These are phyloP conservation scores for Aspergillus sclerotioniger DNA, from an alignment of 495 filamentous ascomycete genomes.

Conservation along the genomic window DNA sequence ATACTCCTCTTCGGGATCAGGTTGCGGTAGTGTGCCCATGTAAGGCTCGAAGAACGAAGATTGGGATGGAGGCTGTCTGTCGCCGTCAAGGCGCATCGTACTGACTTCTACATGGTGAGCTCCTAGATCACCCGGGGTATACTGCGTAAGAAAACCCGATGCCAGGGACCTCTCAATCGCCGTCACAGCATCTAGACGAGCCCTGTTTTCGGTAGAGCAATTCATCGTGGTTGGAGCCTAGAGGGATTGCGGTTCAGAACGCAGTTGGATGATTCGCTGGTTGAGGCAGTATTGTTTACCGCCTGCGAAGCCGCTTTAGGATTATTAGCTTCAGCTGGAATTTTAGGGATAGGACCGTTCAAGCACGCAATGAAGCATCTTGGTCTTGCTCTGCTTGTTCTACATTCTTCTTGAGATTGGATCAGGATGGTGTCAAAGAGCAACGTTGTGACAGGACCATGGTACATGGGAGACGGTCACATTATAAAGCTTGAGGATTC, in stretches of 20 bases:
- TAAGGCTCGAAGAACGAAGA: background rate
- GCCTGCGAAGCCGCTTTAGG: too few relatives aligned
- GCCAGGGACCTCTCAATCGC: background rate
- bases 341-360: background rate
- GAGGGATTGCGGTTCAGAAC: background rate
- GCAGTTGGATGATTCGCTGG: background rate
- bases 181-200: background rate
- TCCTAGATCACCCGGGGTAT: background rate
- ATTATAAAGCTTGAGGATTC: too few relatives aligned
- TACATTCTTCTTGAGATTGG: background rate
- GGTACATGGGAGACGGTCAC: too few relatives aligned
- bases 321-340: too few relatives aligned
- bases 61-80: background rate
- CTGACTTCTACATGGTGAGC: background rate
- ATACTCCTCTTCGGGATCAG: background rate
- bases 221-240: background rate
- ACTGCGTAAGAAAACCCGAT: background rate
- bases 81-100: background rate
- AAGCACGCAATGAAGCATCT: conserved; percentile 4
- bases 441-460: too few relatives aligned
- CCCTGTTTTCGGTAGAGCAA: background rate
- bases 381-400: conserved; percentile 4
- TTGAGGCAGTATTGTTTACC: too few relatives aligned
- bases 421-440: background rate
- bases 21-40: background rate